phyloP scores from a whole-genome alignment of 495 filamentous ascomycete species.

The Neurospora hispaniola region DNA sequence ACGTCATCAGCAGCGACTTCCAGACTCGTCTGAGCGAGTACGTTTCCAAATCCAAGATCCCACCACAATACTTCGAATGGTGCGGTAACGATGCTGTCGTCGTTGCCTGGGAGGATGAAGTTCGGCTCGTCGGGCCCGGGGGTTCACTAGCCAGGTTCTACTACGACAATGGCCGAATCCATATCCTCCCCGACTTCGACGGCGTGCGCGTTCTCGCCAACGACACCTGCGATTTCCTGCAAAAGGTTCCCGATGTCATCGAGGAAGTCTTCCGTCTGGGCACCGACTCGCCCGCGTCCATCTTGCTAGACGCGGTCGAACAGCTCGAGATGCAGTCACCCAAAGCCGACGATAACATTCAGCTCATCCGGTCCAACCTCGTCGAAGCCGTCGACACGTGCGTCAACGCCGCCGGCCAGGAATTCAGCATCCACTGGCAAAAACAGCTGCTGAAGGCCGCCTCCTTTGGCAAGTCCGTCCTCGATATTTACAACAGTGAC shows the following conservation, averaged over 20 bases:
- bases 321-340: constrained; percentile 88
- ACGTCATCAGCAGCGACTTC: constrained; percentile 91
- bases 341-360: constrained; percentile 95
- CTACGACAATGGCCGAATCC: constrained; percentile 74
- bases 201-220: constrained; percentile 81
- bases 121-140: constrained; percentile 85
- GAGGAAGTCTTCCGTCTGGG: constrained; percentile 84
- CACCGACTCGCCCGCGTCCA: constrained; percentile 69
- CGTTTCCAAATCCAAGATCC: constrained; percentile 73
- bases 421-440: constrained; percentile 84
- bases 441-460: constrained; percentile 91
- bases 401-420: constrained; percentile 81
- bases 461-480: constrained; percentile 91
- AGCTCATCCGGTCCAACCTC: constrained; percentile 75
- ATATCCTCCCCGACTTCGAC: constrained; percentile 84
- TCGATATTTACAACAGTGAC: constrained; percentile 93
- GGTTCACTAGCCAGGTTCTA: constrained; percentile 73
- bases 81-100: constrained; percentile 93
- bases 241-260: constrained; percentile 81
- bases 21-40: constrained; percentile 86
- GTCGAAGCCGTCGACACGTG: constrained; percentile 89
- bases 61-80: constrained; percentile 84
- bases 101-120: constrained; percentile 94
- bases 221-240: constrained; percentile 88
- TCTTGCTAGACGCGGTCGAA: constrained; percentile 83